Percentiles rank a stretch among this genome's conserved stretches.
These are phyloP conservation scores for Piper betle DNA, from an alignment of 164 flowering plant genomes.

Conservation along the genomic window DNA sequence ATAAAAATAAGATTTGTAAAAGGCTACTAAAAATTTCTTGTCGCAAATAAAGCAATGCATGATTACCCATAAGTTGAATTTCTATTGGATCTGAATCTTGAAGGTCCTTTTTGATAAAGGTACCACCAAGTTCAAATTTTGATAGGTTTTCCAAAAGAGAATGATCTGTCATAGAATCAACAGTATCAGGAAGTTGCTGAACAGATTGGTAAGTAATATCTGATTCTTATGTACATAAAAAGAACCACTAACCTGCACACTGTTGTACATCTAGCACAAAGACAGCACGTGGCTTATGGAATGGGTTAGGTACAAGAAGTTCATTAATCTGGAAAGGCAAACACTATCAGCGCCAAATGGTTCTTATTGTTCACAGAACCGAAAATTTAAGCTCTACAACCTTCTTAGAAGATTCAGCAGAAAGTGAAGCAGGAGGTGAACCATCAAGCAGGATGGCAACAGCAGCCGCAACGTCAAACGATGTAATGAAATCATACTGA, in stretches of 20 bases:
- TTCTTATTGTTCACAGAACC: neutral
- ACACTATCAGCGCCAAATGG: neutral
- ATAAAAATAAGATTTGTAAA: neutral
- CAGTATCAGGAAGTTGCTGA: neutral
- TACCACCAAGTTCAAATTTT: slow-evolving; percentile 17
- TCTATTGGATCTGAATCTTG: slow-evolving; percentile 30
- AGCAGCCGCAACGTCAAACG: slow-evolving; percentile 65
- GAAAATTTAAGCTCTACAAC: slow-evolving; percentile 1
- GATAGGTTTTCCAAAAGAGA: neutral
- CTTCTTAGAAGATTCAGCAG: slow-evolving; percentile 22
- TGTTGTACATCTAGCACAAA: slow-evolving; percentile 58
- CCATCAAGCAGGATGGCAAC: slow-evolving; percentile 81
- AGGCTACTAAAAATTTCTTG: neutral
- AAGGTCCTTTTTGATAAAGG: slow-evolving; percentile 25
- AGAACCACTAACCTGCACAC: slow-evolving; percentile 33
- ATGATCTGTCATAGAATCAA: neutral
- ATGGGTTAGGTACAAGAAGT: slow-evolving; percentile 77
- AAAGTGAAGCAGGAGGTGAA: slow-evolving; percentile 61
- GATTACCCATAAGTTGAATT: slow-evolving; percentile 61
- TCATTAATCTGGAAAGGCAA: slow-evolving; percentile 55
- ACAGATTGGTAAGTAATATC: neutral
- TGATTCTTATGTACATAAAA: neutral
- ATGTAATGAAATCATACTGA: slow-evolving; percentile 39
- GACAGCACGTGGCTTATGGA: slow-evolving; percentile 74
- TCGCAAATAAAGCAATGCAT: neutral